Conservation (phyloP, 768 basidiomycete genomes). For the Mycena rebaudengoi region DNA sequence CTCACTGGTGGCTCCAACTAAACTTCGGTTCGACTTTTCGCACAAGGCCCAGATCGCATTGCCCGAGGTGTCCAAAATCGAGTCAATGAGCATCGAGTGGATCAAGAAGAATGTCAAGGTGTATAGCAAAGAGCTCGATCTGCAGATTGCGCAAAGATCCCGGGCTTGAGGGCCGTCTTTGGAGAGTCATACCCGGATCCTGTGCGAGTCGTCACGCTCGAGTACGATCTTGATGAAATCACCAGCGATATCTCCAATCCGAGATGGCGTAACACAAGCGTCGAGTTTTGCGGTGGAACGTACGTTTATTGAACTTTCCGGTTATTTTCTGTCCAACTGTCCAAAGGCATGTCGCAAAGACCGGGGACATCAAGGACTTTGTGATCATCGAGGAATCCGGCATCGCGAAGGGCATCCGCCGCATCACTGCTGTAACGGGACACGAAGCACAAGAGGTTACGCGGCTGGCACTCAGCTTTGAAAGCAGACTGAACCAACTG, state of each 20-base stretch:
- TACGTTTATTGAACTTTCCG: slow-evolving; percentile 49
- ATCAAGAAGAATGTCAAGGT: slow-evolving; percentile 90
- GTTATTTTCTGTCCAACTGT: slow-evolving; percentile 2
- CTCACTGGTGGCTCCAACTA: slow-evolving; percentile 94
- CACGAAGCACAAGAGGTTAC: slow-evolving; percentile 89
- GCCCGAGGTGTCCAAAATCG: slow-evolving; percentile 83
- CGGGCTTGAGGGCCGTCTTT: slow-evolving; percentile 96
- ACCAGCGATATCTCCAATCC: slow-evolving; percentile 85
- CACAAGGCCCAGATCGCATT: slow-evolving; percentile 90
- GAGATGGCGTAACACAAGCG: slow-evolving; percentile 90
- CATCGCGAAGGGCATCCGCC: slow-evolving; percentile 97
- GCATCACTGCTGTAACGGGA: slow-evolving; percentile 94
- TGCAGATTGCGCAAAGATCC: slow-evolving; percentile 85
- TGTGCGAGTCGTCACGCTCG: slow-evolving; percentile 92
- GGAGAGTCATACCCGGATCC: slow-evolving; percentile 98
- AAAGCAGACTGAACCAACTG: slow-evolving; percentile 67
- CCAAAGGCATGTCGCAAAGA: slow-evolving; percentile 89
- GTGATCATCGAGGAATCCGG: slow-evolving; percentile 95
- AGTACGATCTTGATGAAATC: slow-evolving; percentile 89
- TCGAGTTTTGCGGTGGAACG: slow-evolving; percentile 99
- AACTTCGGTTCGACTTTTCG: slow-evolving; percentile 98
- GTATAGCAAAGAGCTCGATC: slow-evolving; percentile 84
- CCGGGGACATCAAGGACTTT: slow-evolving; percentile 96
- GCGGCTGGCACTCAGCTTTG: slow-evolving; percentile 69
- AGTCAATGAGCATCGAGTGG: slow-evolving; percentile 87